Conservation (phyloP, 2,329 filamentous ascomycete genomes). For the Helicocarpus griseus region DNA sequence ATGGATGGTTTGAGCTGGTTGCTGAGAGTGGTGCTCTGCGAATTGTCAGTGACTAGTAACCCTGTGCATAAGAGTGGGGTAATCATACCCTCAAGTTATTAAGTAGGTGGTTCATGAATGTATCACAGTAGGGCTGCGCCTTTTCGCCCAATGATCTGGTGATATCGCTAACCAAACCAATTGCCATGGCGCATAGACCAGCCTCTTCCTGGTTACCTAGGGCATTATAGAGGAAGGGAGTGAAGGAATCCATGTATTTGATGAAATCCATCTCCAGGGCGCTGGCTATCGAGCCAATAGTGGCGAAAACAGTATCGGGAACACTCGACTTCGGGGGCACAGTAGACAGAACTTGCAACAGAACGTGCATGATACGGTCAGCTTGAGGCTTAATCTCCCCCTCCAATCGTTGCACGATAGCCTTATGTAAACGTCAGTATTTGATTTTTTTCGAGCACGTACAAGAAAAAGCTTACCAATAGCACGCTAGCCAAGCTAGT, state of each 20-base stretch:
- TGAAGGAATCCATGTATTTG: slow-evolving; percentile 96
- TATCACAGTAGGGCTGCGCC: slow-evolving; percentile 90
- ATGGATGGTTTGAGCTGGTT: slow-evolving; percentile 99
- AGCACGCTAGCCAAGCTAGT: slow-evolving; percentile 88
- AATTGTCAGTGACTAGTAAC: slow-evolving; percentile 23
- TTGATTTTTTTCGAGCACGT: neutral
- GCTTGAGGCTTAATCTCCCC: slow-evolving; percentile 82
- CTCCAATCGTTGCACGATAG: slow-evolving; percentile 84
- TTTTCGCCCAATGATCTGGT: slow-evolving; percentile 82
- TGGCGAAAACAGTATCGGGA: slow-evolving; percentile 85
- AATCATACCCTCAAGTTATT: slow-evolving; percentile 70
- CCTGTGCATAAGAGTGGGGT: slow-evolving; percentile 2
- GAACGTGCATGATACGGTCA: slow-evolving; percentile 85
- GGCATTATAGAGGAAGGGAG: slow-evolving; percentile 85
- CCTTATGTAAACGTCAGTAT: slow-evolving; percentile 25
- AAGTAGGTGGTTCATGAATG: slow-evolving; percentile 95
- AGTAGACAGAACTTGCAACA: slow-evolving; percentile 69
- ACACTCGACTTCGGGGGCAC: slow-evolving; percentile 82
- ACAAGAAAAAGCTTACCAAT: slow-evolving; percentile 39
- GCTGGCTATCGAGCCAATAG: slow-evolving; percentile 83
- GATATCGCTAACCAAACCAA: slow-evolving; percentile 93
- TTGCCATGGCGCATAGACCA: slow-evolving; percentile 89
- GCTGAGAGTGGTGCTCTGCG: slow-evolving; percentile 67
- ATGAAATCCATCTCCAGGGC: slow-evolving; percentile 86
- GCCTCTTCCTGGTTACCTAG: slow-evolving; percentile 94